Evolutionary conservation across 169 alveolate species (phyloP).

Genomic region (Plasmodium berghei): DNA sequence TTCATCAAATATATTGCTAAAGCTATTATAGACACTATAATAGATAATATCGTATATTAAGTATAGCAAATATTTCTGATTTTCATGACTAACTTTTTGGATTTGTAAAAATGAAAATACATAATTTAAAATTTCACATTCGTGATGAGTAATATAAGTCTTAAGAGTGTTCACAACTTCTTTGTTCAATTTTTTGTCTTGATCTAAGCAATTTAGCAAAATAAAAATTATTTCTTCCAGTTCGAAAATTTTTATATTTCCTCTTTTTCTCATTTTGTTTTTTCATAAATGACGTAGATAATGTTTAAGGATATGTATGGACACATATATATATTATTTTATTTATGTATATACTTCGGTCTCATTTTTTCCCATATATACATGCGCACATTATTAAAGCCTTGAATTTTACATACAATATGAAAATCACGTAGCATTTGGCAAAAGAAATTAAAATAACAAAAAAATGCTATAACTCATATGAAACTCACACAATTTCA

Average conservation of each 20-base stretch:
- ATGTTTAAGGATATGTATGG: not conserved
- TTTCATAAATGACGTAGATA: not conserved
- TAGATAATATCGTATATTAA: slow-evolving; percentile 52
- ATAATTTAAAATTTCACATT: slow-evolving; percentile 65
- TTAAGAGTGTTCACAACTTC: slow-evolving; percentile 72
- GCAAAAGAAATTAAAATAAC: no score
- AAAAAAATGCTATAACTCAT: no score
- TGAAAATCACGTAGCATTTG: no score
- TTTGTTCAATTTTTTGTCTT: slow-evolving; percentile 40
- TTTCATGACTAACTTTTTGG: slow-evolving; percentile 71
- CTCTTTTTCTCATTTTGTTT: slow-evolving; percentile 50
- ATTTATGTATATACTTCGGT: no score
- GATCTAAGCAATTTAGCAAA: slow-evolving; percentile 45
- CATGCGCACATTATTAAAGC: no score
- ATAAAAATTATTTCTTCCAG: slow-evolving; percentile 66
- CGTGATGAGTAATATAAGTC: slow-evolving; percentile 47
- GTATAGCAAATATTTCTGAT: slow-evolving; percentile 34
- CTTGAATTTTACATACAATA: no score
- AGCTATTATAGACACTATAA: slow-evolving; percentile 32
- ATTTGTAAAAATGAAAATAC: slow-evolving; percentile 74
- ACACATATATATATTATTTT: not conserved
- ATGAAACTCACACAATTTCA: no score
- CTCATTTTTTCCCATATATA: no score
- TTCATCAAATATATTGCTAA: slow-evolving; percentile 34
- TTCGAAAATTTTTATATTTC: slow-evolving; percentile 49